Base-by-base conservation (phyloP, 2,329 filamentous ascomycete genomes). In the Diaporthe ampelina region DNA sequence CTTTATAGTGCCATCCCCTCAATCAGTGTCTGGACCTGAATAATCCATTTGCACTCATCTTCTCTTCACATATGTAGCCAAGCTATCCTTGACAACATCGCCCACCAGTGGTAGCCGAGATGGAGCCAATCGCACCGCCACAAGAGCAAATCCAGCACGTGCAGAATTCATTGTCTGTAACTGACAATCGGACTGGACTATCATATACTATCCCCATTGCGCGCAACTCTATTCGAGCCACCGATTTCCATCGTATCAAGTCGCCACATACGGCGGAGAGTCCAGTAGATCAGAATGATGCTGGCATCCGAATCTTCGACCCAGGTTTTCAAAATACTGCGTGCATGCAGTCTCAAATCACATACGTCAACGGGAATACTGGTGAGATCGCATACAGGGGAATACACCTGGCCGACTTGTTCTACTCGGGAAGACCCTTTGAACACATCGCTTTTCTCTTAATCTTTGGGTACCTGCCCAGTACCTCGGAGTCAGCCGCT, bases 371-470 rank as follows among this genome's bases (percentile, higher is more conserved):
- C 24, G 61, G 61, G 1, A 32, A 67, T 6, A 45, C 45, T 6
- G 61, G 61, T 21, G 61, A 67, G 24, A 67, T 67, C 21, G 43
- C 61, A 13, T 67, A 67, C 26, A 19, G 61, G 21, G 61, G 45
- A 32, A 37, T 26, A 21, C 63, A 21, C 4, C 29, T 67, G 13
- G n/a, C 45, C 45, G 63, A 67, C 4, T 11, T 67, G 48, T 67
- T 67, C 32, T 24, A 40, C 45, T 67, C 63, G 13, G 45, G 45
- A 26, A 67, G 45, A 32, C 63, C 45, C 0, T 67, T 67, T 32
- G 63, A 52, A 32, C 63, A 67, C 8, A 29, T 67, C 9, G 45
- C 45, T 11, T 67, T 52, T 5, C 63, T 67, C 45, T 17, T 67
- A n/a, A 67, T 67, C 3, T 67, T 52, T 29, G 63, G 63, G 7